phyloP scores from a whole-genome alignment of 805 yeast genomes.

The Hanseniaspora lindneri region DNA sequence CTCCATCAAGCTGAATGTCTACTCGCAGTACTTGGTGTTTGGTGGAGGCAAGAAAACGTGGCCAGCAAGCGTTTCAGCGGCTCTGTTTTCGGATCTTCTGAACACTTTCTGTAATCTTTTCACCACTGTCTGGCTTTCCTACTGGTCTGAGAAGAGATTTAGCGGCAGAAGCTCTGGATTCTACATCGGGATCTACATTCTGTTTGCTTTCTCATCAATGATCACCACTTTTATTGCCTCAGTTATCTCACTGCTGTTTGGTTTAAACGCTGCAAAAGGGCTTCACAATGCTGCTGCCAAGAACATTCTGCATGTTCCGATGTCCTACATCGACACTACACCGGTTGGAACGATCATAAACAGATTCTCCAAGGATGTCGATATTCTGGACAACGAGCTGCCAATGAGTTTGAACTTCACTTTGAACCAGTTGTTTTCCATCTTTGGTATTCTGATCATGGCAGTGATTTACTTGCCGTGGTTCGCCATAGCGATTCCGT shows the following conservation, averaged over 20 bases:
- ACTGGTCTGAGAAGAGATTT: conserved; percentile 59
- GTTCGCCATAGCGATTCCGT: conserved; percentile 56
- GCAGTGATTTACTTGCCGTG: conserved; percentile 65
- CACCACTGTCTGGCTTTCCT: conserved; percentile 69
- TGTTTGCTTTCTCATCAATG: conserved; percentile 42
- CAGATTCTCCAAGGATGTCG: conserved; percentile 70
- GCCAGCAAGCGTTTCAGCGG: conserved; percentile 23
- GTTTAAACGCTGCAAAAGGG: conserved; percentile 44
- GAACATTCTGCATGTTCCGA: conserved; percentile 60
- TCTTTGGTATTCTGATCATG: conserved; percentile 47
- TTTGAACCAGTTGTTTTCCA: conserved; percentile 39
- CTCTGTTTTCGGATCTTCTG: conserved; percentile 22
- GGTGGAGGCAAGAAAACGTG: conserved; percentile 35
- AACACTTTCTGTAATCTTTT: conserved; percentile 45
- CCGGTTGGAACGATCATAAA: conserved; percentile 81
- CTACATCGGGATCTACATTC: conserved; percentile 64
- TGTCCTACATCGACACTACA: conserved; percentile 72
- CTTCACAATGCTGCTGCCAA: conserved; percentile 52
- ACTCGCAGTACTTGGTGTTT: conserved; percentile 26
- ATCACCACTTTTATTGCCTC: conserved; percentile 36
- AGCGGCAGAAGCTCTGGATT: conserved; percentile 36
- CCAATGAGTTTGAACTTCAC: conserved; percentile 56
- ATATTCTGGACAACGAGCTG: conserved; percentile 60
- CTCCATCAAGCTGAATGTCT: conserved; percentile 29
- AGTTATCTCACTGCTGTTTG: conserved; percentile 37